A percentile compares a stretch with the other conserved stretches of the same genome.
Conservation (phyloP, 208 protist species). For the Wallacemonas rigidus region DNA sequence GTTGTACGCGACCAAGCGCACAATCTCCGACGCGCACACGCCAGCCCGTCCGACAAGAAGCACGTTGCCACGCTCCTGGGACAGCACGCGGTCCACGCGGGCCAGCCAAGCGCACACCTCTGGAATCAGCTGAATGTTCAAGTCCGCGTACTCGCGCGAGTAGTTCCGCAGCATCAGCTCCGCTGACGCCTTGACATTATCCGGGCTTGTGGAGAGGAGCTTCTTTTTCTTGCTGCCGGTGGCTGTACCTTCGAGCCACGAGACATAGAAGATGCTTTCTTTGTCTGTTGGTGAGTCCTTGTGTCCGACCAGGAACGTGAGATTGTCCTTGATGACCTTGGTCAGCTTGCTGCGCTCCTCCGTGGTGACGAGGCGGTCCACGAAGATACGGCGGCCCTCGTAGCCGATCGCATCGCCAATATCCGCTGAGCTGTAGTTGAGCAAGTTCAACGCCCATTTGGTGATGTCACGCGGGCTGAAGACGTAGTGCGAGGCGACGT, state of each 20-base stretch:
- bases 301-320: constrained; percentile 78
- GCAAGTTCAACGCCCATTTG: constrained; percentile 91
- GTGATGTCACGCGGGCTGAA: constrained; percentile 98
- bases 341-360: constrained; percentile 77
- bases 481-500: constrained; percentile 97
- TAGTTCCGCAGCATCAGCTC: constrained; percentile 83
- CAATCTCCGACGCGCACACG: constrained; percentile 91
- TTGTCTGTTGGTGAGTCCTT: constrained; percentile 68
- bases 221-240: constrained; percentile 48
- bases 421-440: constrained; percentile 89
- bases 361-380: constrained; percentile 91
- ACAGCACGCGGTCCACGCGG: constrained; percentile 96
- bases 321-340: constrained; percentile 80
- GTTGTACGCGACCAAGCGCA: constrained; percentile 92
- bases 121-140: constrained; percentile 95
- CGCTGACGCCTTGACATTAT: constrained; percentile 77
- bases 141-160: constrained; percentile 92
- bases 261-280: constrained; percentile 77
- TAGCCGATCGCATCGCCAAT: constrained; percentile 92
- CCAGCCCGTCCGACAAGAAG: constrained; percentile 94
- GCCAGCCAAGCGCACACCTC: constrained; percentile 95
- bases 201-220: constrained; percentile 46
- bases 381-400: constrained; percentile 94
- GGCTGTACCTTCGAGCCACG: constrained; percentile 53
- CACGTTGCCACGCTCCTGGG: constrained; percentile 92